Percentiles rank a stretch among this genome's conserved stretches.
phyloP scores from a whole-genome alignment of 2,329 filamentous ascomycete genomes.

The Pestalotiopsis sp. region DNA sequence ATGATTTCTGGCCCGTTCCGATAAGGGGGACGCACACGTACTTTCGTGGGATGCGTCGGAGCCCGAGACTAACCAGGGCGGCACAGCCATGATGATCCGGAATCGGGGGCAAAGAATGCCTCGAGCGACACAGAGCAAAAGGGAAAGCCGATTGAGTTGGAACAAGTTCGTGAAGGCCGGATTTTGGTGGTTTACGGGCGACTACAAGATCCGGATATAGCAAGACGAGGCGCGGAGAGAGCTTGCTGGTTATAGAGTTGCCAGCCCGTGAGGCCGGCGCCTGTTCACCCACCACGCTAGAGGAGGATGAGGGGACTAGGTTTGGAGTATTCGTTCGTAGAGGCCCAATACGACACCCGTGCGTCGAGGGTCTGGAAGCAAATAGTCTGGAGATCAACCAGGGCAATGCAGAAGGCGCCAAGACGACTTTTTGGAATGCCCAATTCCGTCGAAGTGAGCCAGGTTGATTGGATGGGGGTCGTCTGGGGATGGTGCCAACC shows the following conservation, averaged over 20 bases:
- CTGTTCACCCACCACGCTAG: neutral
- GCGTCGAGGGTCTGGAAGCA: neutral
- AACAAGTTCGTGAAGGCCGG: neutral
- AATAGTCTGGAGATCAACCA: constrained; percentile 5
- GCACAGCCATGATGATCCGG: constrained; percentile 9
- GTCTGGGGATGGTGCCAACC: constrained; percentile 4
- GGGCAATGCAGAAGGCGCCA: neutral
- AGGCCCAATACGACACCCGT: neutral
- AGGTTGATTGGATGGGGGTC: constrained; percentile 4
- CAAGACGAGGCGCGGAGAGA: neutral
- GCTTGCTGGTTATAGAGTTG: neutral
- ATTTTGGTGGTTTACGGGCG: neutral
- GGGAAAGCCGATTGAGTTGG: neutral
- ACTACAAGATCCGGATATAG: neutral
- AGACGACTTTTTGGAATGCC: neutral
- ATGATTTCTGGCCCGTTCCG: neutral
- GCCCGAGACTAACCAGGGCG: neutral
- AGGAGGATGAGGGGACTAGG: neutral
- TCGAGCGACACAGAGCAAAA: neutral
- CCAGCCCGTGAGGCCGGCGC: neutral
- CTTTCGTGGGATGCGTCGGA: constrained; percentile 6
- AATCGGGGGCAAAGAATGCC: neutral
- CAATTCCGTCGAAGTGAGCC: constrained; percentile 3
- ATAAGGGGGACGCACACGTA: constrained; percentile 3
- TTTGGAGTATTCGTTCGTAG: neutral